Evolutionary conservation across 1,139 yeast species (phyloP), one percentile per base, ranked within the genome.

Genomic region (Taphrina sp.): DNA sequence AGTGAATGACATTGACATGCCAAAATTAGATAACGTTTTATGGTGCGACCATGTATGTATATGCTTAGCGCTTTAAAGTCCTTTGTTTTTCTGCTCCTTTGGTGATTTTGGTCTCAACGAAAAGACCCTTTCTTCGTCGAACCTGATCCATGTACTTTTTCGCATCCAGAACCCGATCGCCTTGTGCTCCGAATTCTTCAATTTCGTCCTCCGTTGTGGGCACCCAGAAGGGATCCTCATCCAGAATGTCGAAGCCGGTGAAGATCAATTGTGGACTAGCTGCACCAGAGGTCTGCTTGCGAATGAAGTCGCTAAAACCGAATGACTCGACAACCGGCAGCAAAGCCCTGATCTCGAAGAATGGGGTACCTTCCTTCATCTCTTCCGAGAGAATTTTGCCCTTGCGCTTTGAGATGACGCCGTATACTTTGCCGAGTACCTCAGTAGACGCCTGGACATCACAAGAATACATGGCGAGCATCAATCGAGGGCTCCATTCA

Each of bases 131-230:
- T 62, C 95, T 78, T 68, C 82, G 79, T 66, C 99, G 77, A 44
- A 92, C 81, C 31, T 73, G 74, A 61, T 87, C 88, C 84, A 92
- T 85, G 67, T 92, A 92, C 64, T 77, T 75, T 67, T 95, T 78
- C 0, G 96, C 97, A 59, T 89, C 75, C 66, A 92, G 92, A 65
- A 89, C 97, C 64, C 87, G 79, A 65, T 94, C 98, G 0, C 96
- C 96, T 63, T 80, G 78, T 62, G 88, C 96, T 26, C 98, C 99
- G 47, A 87, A 74, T 59, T 89, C 95, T 67, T 92, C 98, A 49
- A 92, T 72, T 67, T 94, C 98, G 68, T 89, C 97, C 64, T 87
- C 96, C 0, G 98, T 94, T 4, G 92, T 87, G n/a, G 99, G 98
- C 10, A 92, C 95, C 99, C 99, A 94, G 75, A 85, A 94, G 37